These are phyloP conservation scores for Saturnispora saitoi DNA, from an alignment of 805 yeast genomes.

Conservation along the genomic window DNA sequence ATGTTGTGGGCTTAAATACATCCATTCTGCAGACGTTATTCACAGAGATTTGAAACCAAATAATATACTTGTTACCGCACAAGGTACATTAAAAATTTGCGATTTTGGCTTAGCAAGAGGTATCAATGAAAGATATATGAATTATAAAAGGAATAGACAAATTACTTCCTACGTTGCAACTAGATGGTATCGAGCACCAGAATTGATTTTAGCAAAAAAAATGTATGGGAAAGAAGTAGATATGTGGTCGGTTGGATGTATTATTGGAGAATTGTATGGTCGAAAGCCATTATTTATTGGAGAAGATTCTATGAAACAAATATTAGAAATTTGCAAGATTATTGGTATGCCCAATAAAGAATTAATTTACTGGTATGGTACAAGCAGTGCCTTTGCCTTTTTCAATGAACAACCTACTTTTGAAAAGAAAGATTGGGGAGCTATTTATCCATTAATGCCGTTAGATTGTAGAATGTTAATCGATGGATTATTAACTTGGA, in stretches of 20 bases:
- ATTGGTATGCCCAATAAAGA: conserved; percentile 62
- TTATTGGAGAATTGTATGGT: conserved; percentile 75
- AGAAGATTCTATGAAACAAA: conserved; percentile 59
- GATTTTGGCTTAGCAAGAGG: conserved; percentile 94
- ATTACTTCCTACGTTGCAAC: conserved; percentile 89
- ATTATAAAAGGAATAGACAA: conserved; percentile 4
- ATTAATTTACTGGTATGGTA: conserved; percentile 35
- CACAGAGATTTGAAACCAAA: conserved; percentile 93
- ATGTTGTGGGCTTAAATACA: conserved; percentile 76
- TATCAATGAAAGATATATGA: conserved; percentile 30
- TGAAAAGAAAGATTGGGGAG: conserved; percentile 38
- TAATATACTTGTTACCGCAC: conserved; percentile 65
- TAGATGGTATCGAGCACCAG: conserved; percentile 95
- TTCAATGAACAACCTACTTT: conserved; percentile 38
- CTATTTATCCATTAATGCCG: conserved; percentile 44
- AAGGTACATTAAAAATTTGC: conserved; percentile 76
- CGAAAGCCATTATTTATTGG: conserved; percentile 78
- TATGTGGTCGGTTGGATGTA: conserved; percentile 93
- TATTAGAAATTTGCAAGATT: conserved; percentile 56
- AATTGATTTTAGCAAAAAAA: conserved; percentile 55
- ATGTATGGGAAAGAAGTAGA: conserved; percentile 65
- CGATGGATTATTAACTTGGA: conserved; percentile 55
- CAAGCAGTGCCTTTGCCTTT: conserved; percentile 39
- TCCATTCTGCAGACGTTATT: conserved; percentile 86
- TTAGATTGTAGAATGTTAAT: conserved; percentile 47